Base-by-base conservation (phyloP, 1,284 basidiomycete genomes). In the Dichomitus squalens region DNA sequence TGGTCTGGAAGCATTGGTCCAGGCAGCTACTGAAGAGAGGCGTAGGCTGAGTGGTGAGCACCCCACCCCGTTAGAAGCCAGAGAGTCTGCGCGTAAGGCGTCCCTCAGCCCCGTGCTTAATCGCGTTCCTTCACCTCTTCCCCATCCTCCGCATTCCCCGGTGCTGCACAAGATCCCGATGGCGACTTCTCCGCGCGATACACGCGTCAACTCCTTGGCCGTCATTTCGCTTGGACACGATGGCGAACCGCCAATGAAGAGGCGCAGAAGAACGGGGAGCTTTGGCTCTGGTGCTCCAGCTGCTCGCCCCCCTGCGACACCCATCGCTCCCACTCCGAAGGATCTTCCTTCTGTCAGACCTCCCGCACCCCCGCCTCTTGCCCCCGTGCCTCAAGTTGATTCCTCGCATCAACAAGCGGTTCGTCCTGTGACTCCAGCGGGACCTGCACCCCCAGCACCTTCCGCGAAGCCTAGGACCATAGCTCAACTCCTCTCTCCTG, bases 1-100 rank as follows among this genome's bases (percentile, higher is more conserved):
- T n/a, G 79, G 77, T 12, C 68, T 85, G 55, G 82, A 85, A 49
- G 80, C 80, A 0, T 75, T 85, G 52, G 82, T 84, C 12, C 80
- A 83, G 67, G 83, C 76, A 31, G 83, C 83, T 1, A 79, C 79
- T 0, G 78, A 81, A 60, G 83, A 84, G 60, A 75, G 78, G 47
- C 74, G 79, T 50, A 70, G 80, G 49, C 71, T 83, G 36, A 72
- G 72, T 52, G 70, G 71, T 51, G 68, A 73, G 53, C 57, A 68
- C 40, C 49, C 59, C 9, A 55, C 63, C 38, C 34, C 60, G 48
- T 14, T 57, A 14, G 57, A 57, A 31, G 52, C 56, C 39, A 50
- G 41, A 31, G 59, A 61, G 35, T 41, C 57, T 16, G 59, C 62
- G 14, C 64, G 64, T 11, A 59, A 55, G 33, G 51, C 64, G 7